phyloP scores from a whole-genome alignment of 768 basidiomycete genomes.

The Psilocybe subaeruginosa region DNA sequence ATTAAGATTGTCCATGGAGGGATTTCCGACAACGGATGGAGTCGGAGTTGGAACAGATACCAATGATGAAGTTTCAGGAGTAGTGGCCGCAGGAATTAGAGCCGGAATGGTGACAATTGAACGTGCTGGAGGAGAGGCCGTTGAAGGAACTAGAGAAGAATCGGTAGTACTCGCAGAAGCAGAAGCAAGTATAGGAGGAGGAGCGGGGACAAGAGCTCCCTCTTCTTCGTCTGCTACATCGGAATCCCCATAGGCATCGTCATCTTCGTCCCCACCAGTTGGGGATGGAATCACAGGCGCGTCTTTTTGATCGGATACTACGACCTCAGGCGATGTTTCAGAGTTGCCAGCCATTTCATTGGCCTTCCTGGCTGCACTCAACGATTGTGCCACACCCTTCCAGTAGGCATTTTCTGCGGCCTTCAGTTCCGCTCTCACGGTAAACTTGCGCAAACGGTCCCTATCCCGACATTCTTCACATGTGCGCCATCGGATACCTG shows the following conservation, averaged over 20 bases:
- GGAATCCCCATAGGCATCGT: constrained; percentile 10
- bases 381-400: constrained; percentile 8
- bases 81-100: no score
- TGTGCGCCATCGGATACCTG: constrained; percentile 48
- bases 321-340: neutral
- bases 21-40: neutral
- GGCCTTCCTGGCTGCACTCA: constrained; percentile 5
- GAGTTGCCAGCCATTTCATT: neutral
- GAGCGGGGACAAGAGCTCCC: neutral
- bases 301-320: neutral
- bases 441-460: constrained; percentile 31
- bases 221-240: constrained; percentile 9
- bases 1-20: no score
- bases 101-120: neutral
- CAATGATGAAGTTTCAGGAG: no score
- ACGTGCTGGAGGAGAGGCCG: neutral
- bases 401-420: constrained; percentile 7
- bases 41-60: neutral
- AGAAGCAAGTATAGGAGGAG: neutral
- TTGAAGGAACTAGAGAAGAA: no score
- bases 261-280: constrained; percentile 1
- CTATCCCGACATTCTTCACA: constrained; percentile 48
- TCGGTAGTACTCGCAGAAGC: no score
- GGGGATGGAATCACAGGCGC: neutral
- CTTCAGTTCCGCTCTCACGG: constrained; percentile 13